Base-by-base conservation (phyloP, 2,329 filamentous ascomycete genomes). In the Trichoderma afroharzianum region DNA sequence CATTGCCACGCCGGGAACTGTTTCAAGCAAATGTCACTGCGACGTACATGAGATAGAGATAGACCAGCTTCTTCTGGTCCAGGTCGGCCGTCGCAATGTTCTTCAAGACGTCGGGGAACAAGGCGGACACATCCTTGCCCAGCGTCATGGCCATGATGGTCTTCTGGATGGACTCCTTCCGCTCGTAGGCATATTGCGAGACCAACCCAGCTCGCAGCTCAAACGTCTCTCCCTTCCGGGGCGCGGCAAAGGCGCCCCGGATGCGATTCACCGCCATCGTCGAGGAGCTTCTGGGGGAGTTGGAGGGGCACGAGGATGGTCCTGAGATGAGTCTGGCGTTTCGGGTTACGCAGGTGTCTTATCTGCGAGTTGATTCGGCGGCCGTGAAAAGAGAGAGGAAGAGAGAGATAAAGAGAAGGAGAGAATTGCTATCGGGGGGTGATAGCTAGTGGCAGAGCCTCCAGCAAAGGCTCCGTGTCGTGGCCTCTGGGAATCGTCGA, bases 131-230 rank as follows among this genome's bases (percentile, higher is more conserved):
- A 84, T 99, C 96, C 83, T 99, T 99, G 82, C 96, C 96, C 77
- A 99, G 83, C 1, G 96, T 99, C 96, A 99, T 99, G 80, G 96
- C 95, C 95, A 98, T 98, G 85, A 99, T 99, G 75, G 96, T 99
- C 88, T 97, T 98, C 81, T 99, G 96, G 77, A 99, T 99, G 28
- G 96, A 93, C 86, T 99, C 96, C 83, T 99, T 99, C 79, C 94
- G 92, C 88, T 99, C 96, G 84, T 97, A 98, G 73, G 96, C 96
- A 92, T 98, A 99, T 85, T 99, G 96, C 75, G 96, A 99, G 74
- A 97, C 96, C 81, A 99, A 86, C 50, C 96, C 96, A 74, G 95
- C 94, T 81, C 96, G 92, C 83, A 99, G 85, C 87, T 99, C 96
- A 81, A 97, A 98, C 18, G 96, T 99, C 85, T 99, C 96, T 82